Conservation (phyloP, 2,329 filamentous ascomycete genomes). For the Clonostachys chloroleuca region DNA sequence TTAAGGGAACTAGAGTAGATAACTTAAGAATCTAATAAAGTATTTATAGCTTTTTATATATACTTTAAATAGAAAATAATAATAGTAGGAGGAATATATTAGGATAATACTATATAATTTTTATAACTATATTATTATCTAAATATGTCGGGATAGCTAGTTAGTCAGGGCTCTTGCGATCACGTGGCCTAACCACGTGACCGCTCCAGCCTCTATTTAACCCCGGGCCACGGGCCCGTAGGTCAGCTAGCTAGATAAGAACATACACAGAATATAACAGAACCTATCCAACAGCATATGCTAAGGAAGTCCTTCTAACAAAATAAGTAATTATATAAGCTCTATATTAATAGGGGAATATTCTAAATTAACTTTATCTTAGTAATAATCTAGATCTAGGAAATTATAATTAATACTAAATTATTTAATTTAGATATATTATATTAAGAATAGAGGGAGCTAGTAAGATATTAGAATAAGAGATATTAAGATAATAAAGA, state of each 20-base stretch:
- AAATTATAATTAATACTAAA: neutral
- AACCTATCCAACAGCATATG: too few relatives aligned
- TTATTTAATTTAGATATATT: neutral
- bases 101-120: neutral
- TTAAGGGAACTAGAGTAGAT: conserved; percentile 4
- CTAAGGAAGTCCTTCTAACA: too few relatives aligned
- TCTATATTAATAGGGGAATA: neutral
- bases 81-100: neutral
- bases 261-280: too few relatives aligned
- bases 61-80: neutral
- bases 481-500: neutral
- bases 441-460: neutral
- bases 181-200: too few relatives aligned
- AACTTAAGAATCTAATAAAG: neutral
- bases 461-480: neutral
- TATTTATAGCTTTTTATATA: neutral
- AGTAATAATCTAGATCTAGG: neutral
- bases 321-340: too few relatives aligned
- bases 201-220: too few relatives aligned
- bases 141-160: too few relatives aligned
- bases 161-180: too few relatives aligned
- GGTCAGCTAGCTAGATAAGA: too few relatives aligned
- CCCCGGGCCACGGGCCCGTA: too few relatives aligned
- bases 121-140: neutral
- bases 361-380: neutral